Evolutionary conservation across 331 rosid genomes (phyloP).

Genomic region (Malus hybrid): DNA sequence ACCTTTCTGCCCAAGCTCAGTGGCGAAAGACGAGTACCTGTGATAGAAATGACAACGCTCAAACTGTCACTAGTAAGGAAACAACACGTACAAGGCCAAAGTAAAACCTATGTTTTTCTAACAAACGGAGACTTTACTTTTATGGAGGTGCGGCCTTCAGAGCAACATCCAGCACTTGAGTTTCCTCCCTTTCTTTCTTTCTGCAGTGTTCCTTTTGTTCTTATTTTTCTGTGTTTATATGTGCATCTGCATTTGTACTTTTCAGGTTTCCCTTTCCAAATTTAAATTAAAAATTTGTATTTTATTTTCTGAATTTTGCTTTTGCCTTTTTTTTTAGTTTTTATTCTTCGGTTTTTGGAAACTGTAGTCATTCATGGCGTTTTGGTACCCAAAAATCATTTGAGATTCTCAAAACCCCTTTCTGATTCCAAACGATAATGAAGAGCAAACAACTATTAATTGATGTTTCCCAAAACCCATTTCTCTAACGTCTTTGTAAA

Average conservation of each 20-base stretch:
- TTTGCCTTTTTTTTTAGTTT: background rate
- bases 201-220: background rate
- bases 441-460: too few relatives aligned
- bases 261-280: too few relatives aligned
- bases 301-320: background rate
- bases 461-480: background rate
- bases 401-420: background rate
- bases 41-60: slow-evolving; percentile 30
- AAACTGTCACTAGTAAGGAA: slow-evolving; percentile 32
- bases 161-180: slow-evolving; percentile 66
- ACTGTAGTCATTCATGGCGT: background rate
- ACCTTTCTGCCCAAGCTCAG: background rate
- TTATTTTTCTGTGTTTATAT: background rate
- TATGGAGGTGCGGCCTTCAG: slow-evolving; percentile 41
- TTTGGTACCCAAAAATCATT: background rate
- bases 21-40: background rate
- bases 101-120: background rate
- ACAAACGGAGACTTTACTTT: slow-evolving; percentile 7
- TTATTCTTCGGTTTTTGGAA: background rate
- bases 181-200: slow-evolving; percentile 22
- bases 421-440: background rate
- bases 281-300: too few relatives aligned
- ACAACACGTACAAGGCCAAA: background rate
- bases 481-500: background rate
- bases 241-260: background rate